Base-by-base conservation (phyloP, 441 rosid species). In the Gossypium lobatum region DNA sequence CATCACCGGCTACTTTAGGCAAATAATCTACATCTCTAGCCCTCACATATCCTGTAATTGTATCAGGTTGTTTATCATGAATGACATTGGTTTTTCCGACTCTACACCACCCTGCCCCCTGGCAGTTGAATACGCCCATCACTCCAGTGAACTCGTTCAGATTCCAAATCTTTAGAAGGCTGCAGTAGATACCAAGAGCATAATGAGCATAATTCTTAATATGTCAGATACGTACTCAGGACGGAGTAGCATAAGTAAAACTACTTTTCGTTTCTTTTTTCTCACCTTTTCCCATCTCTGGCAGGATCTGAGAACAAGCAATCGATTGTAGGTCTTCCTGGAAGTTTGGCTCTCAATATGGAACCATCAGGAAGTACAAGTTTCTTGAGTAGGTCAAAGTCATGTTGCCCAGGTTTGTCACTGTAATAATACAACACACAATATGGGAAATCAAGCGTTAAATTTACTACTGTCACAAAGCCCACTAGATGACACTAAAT, bases 131-230 rank as follows among this genome's bases (percentile, higher is more conserved):
- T 21, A 85, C 81, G 0, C 92, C 92, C 4, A 89, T 16, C 23
- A 87, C 87, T 21, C 93, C 91, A 8, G 77, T 77, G 80, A 75
- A 80, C 50, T 84, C 85, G 25, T 89, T 87, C 82, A 86, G 67
- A 77, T 88, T 86, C 93, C 96, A 92, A 76, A 92, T 86, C 88
- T 92, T 91, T 77, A 89, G 75, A 14, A 89, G 88, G 79, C 95
- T 87, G 87, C 77, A 78, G 21, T 14, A 64, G 50, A 60, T 11
- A 37, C 53, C 28, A 26, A 62, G 6, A 65, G 10, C 42, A 18
- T 28, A 18, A 60, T 70, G 61, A 75, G 63, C 61, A 9, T 26
- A 58, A 59, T n/a, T 20, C 23, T 0, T 17, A 20, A 53, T 7
- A n/a, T 52, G 42, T 37, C 42, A 37, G 42, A 37, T 37, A 6